Percentiles rank a stretch among this genome's conserved stretches.
Conservation (phyloP, 106 monocot genomes). For the Xerophyta viscosa region DNA sequence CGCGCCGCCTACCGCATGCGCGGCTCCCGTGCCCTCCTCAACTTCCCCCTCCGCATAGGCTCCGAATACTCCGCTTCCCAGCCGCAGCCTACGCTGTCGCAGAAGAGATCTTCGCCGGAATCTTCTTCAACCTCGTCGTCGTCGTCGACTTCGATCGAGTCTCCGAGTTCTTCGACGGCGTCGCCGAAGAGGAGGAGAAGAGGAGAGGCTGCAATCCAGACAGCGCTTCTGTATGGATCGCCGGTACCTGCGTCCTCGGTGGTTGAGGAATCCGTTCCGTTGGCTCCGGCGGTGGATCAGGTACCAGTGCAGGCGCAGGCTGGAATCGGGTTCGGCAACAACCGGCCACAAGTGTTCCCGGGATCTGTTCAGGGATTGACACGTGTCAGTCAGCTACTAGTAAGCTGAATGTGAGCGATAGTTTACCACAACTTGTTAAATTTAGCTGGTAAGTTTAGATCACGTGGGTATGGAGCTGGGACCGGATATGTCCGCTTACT, state of each 20-base stretch:
- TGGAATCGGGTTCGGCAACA: conserved; percentile 15
- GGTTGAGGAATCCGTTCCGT: background rate
- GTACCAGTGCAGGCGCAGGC: conserved; percentile 14
- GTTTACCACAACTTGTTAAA: no score
- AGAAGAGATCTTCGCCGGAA: conserved; percentile 40
- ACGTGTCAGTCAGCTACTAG: conserved; percentile 24
- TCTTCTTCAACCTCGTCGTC: conserved; percentile 11
- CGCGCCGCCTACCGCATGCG: conserved; percentile 67
- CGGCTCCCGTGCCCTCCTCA: conserved; percentile 71
- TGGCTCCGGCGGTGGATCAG: background rate
- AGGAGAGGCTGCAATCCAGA: conserved; percentile 15
- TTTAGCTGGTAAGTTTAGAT: no score
- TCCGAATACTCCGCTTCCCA: background rate
- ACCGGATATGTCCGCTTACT: no score
- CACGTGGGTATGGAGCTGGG: no score
- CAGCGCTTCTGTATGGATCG: conserved; percentile 1
- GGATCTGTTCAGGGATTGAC: conserved; percentile 11
- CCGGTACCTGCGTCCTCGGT: background rate
- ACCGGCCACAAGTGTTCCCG: conserved; percentile 15
- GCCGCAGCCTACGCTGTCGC: background rate
- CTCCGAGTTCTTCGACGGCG: conserved; percentile 17
- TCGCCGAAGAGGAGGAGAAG: conserved; percentile 34
- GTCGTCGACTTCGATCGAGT: conserved; percentile 14
- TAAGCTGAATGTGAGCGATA: conserved; percentile 23
- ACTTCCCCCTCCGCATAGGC: conserved; percentile 64